A percentile compares a stretch with the other conserved stretches of the same genome.
phyloP scores from a whole-genome alignment of 495 filamentous ascomycete species.

The Penicillium riverlandense region DNA sequence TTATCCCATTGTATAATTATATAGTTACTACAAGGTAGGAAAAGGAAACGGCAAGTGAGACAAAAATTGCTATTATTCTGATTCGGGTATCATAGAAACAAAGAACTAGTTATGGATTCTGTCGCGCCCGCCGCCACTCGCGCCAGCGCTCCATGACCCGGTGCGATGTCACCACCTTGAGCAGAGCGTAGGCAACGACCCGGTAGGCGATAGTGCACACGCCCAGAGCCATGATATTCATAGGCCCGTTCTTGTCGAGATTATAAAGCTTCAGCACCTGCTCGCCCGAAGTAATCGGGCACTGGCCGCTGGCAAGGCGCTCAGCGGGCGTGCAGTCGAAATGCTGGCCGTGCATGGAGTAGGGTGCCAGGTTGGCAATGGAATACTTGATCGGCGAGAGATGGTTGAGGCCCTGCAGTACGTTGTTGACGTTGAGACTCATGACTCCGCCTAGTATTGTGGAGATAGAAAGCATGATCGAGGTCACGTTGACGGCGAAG shows the following conservation, averaged over 20 bases:
- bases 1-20: no score
- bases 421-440: constrained; percentile 55
- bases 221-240: constrained; percentile 54
- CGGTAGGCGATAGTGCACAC: constrained; percentile 57
- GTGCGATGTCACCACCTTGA: constrained; percentile 40
- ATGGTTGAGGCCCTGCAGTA: constrained; percentile 62
- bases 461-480: constrained; percentile 55
- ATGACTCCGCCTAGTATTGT: constrained; percentile 63
- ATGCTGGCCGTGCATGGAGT: constrained; percentile 43
- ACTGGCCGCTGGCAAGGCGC: constrained; percentile 46
- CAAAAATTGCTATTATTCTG: no score
- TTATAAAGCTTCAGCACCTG: constrained; percentile 59
- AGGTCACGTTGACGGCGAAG: constrained; percentile 64
- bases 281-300: constrained; percentile 53
- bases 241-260: constrained; percentile 45
- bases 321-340: constrained; percentile 55
- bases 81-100: not conserved
- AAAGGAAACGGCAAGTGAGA: no score
- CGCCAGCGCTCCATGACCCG: constrained; percentile 17
- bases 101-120: not conserved
- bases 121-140: constrained; percentile 15
- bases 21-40: no score
- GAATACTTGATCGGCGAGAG: constrained; percentile 63
- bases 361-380: constrained; percentile 55
- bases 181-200: constrained; percentile 51